phyloP scores from a whole-genome alignment of 805 yeast species.

The Zygotorulaspora chibaensis region DNA sequence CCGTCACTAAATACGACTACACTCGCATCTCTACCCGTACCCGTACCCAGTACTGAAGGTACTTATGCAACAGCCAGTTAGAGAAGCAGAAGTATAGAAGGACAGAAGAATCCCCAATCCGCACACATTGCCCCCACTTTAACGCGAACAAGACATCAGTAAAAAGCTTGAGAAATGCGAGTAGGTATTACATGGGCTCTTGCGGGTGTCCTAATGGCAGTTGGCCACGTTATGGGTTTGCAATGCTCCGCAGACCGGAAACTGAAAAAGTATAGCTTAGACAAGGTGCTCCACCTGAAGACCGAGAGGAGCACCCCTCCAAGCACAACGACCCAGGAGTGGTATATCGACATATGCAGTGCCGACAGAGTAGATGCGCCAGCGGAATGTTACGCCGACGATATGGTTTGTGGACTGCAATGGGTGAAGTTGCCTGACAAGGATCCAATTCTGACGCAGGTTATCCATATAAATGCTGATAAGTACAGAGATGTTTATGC shows the following conservation, averaged over 20 bases:
- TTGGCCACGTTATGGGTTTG: not conserved
- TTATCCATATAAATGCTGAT: slow-evolving; percentile 42
- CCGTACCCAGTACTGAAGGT: no score
- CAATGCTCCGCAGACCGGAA: not conserved
- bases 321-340: slow-evolving; percentile 51
- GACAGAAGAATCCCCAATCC: not conserved
- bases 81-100: no score
- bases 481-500: not conserved
- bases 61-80: not conserved
- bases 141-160: no score
- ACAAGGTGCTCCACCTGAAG: not conserved
- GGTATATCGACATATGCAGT: slow-evolving; percentile 73
- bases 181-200: not conserved
- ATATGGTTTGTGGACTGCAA: slow-evolving; percentile 79
- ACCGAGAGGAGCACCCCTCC: slow-evolving; percentile 71
- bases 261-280: slow-evolving; percentile 25
- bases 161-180: not conserved
- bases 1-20: no score
- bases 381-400: slow-evolving; percentile 59
- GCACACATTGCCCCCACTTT: no score
- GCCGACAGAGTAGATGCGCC: slow-evolving; percentile 33
- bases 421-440: slow-evolving; percentile 47
- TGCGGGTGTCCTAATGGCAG: not conserved
- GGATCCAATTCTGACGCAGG: slow-evolving; percentile 50
- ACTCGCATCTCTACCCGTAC: no score